phyloP scores from a whole-genome alignment of 2,329 filamentous ascomycete species.

The Colletotrichum sp. region DNA sequence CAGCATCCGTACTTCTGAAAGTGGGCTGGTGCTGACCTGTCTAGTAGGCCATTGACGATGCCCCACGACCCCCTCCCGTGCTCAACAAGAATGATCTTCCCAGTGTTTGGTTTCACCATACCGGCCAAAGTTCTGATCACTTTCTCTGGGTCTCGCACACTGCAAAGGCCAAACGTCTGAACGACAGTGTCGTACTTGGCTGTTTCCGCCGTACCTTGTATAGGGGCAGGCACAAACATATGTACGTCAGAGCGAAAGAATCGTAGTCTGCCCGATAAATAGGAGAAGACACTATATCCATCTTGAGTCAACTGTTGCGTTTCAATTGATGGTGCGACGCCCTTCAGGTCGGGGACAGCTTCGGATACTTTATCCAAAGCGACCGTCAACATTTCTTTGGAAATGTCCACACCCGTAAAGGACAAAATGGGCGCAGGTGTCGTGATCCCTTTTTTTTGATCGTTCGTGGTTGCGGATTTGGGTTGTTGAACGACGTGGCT shows the following conservation, averaged over 20 bases:
- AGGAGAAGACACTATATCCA: slow-evolving; percentile 24
- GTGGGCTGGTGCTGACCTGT: slow-evolving; percentile 59
- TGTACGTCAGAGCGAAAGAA: slow-evolving; percentile 55
- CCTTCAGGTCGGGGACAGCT: slow-evolving; percentile 41
- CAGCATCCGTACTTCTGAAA: slow-evolving; percentile 69
- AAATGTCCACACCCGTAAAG: slow-evolving; percentile 69
- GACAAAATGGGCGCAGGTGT: slow-evolving; percentile 43
- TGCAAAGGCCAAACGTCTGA: slow-evolving; percentile 68
- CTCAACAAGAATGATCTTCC: slow-evolving; percentile 66
- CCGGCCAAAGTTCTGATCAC: slow-evolving; percentile 60
- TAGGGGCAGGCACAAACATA: slow-evolving; percentile 44
- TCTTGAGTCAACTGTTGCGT: neutral
- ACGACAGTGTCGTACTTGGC: slow-evolving; percentile 32
- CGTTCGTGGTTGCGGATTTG: neutral
- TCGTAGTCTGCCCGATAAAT: slow-evolving; percentile 48
- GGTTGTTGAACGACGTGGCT: neutral
- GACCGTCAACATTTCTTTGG: slow-evolving; percentile 63
- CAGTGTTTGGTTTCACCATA: slow-evolving; percentile 56
- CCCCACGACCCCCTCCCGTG: slow-evolving; percentile 64
- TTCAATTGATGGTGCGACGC: slow-evolving; percentile 24
- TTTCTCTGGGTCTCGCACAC: slow-evolving; percentile 59
- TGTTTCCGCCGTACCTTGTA: neutral
- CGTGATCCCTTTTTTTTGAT: neutral
- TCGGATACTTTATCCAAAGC: slow-evolving; percentile 57
- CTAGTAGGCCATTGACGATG: slow-evolving; percentile 60